phyloP scores from a whole-genome alignment of 208 protist species.

The Trypanosoma lewisi region DNA sequence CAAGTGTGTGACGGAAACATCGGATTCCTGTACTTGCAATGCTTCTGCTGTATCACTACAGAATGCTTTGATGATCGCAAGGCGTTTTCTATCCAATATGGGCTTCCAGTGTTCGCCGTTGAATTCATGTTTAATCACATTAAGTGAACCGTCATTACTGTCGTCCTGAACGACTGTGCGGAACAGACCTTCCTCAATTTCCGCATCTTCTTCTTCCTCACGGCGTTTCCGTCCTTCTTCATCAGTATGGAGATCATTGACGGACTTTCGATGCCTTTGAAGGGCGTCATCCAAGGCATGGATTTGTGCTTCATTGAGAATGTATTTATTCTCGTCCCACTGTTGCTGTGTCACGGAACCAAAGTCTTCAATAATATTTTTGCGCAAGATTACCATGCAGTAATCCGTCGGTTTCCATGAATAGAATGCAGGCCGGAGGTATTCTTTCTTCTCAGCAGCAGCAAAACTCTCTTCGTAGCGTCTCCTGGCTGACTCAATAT shows the following conservation, averaged over 20 bases:
- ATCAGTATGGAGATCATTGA: slow-evolving; percentile 24
- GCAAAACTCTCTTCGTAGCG: slow-evolving; percentile 77
- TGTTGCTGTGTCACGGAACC: slow-evolving; percentile 25
- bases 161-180: slow-evolving; percentile 27
- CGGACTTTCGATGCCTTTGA: slow-evolving; percentile 29
- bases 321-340: slow-evolving; percentile 33
- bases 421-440: slow-evolving; percentile 74
- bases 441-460: slow-evolving; percentile 60
- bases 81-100: slow-evolving; percentile 58
- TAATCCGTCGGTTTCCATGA: slow-evolving; percentile 70
- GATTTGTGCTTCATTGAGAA: slow-evolving; percentile 61
- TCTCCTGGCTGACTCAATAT: background rate
- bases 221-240: slow-evolving; percentile 20
- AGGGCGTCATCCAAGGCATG: slow-evolving; percentile 56
- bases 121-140: slow-evolving; percentile 26
- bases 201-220: slow-evolving; percentile 21
- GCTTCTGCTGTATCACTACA: slow-evolving; percentile 59
- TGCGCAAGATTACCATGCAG: slow-evolving; percentile 68
- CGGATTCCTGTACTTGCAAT: slow-evolving; percentile 41
- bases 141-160: slow-evolving; percentile 22
- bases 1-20: slow-evolving; percentile 52
- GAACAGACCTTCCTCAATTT: slow-evolving; percentile 50
- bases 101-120: slow-evolving; percentile 61
- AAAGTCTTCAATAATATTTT: slow-evolving; percentile 67
- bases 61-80: slow-evolving; percentile 61